Base-by-base conservation (phyloP, 495 filamentous ascomycete genomes). In the Hypoxylon rickii region DNA sequence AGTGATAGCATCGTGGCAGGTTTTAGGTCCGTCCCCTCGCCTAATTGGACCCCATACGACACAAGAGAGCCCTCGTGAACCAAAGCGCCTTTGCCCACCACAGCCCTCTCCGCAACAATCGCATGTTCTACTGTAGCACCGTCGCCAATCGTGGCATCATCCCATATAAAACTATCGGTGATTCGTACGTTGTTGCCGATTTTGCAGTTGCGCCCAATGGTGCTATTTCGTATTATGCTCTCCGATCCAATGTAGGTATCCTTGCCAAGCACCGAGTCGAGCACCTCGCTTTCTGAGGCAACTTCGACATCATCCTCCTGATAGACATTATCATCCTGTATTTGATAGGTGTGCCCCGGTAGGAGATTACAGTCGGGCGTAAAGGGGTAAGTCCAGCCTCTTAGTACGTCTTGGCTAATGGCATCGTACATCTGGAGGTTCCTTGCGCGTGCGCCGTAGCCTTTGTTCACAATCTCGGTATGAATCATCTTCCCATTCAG, bases 401-500 rank as follows among this genome's bases (percentile, higher is more conserved):
- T 82, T 20, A 94, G 78, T n/a, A 97, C 78, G 65, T 99, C 95
- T 67, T 81, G 85, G 69, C 83, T 93, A n/a, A 97, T 79, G 15
- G 91, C 85, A 67, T 96, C 90, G 69, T 97, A 99, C 44, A 93
- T 87, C 66, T 87, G 86, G 32, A 97, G 75, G 61, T 89, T 95
- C 57, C 83, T 86, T 8, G 89, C 93, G 41, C 94, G 81, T 0
- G 91, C 90, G 3, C 89, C 88, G 61, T 86, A 86, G 47, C 93
- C 91, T 42, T 90, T 84, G 18, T 83, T 81, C 44, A 96, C 73
- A 49, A 98, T 86, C 55, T 96, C 84, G n/a, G 89, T 88, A 67
- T 96, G 90, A 21, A 99, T 88, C 3, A 90, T 91, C 76, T 97
- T 97, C 18, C 90, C 91, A 71, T 97, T 96, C 39, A 97, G 79